Conservation (phyloP, 2,329 filamentous ascomycete species). For the Lachnellula suecica region DNA sequence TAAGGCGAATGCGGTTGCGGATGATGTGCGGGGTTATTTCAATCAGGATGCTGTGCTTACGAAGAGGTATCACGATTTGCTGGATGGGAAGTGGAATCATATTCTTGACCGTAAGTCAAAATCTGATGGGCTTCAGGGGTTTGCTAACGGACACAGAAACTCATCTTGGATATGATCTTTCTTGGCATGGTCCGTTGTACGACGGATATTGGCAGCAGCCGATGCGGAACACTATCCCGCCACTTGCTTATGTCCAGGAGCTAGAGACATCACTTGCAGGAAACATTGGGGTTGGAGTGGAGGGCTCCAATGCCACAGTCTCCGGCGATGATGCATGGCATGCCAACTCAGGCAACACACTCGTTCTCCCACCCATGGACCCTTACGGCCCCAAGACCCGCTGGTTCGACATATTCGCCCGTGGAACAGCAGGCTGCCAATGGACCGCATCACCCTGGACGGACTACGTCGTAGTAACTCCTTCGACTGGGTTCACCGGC, state of each 20-base stretch:
- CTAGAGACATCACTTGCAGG: slow-evolving; percentile 59
- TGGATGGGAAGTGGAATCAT: slow-evolving; percentile 62
- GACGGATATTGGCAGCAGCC: slow-evolving; percentile 64
- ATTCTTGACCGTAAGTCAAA: slow-evolving; percentile 53
- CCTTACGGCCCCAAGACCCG: slow-evolving; percentile 54
- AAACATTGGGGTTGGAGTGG: slow-evolving; percentile 61
- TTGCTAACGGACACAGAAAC: slow-evolving; percentile 42
- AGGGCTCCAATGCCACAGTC: slow-evolving; percentile 65
- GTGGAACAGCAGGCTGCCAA: slow-evolving; percentile 50
- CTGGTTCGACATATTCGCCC: slow-evolving; percentile 64
- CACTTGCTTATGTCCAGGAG: slow-evolving; percentile 58
- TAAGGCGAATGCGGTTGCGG: slow-evolving; percentile 53
- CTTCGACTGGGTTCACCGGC: slow-evolving; percentile 48
- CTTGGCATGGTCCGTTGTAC: slow-evolving; percentile 1
- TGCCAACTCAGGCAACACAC: slow-evolving; percentile 50
- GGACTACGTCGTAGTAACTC: slow-evolving; percentile 52
- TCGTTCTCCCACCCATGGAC: slow-evolving; percentile 56
- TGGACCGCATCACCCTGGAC: slow-evolving; percentile 50
- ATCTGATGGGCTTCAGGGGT: neutral
- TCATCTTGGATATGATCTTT: slow-evolving; percentile 49
- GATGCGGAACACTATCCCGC: slow-evolving; percentile 66
- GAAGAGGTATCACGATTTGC: slow-evolving; percentile 53
- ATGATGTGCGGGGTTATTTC: slow-evolving; percentile 51
- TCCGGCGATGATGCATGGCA: slow-evolving; percentile 67
- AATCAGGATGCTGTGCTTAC: slow-evolving; percentile 57